Evolutionary conservation across 352 stramenopile species (phyloP), one percentile per base, ranked within the genome.

Genomic region (Phytophthora gonapodyides): DNA sequence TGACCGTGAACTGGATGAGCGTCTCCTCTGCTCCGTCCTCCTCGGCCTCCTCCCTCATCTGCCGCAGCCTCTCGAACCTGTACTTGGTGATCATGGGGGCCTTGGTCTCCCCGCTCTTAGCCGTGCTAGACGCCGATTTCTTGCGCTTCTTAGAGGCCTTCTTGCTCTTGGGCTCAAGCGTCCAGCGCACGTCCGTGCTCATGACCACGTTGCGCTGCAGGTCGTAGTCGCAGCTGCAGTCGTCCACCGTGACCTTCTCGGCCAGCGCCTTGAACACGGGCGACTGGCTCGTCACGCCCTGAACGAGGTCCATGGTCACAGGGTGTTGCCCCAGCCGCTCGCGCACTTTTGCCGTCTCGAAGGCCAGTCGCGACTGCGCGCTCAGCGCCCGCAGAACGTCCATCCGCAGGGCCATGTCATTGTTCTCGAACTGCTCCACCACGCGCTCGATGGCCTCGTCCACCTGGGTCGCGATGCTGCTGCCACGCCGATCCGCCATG

Each of bases 361-460:
- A 88, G 16, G 77, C 74, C 38, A 91, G 71, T 53, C 76, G 76
- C 27, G 84, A 73, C 51, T 91, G 80, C 34, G 60, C 65, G 31
- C 76, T 77, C 35, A 93, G 67, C 7, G 71, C 72, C 12, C 84
- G 80, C 47, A 93, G 64, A 51, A 89, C 80, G 41, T 93, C 84
- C 17, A 89, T 51, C 15, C 84, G 81, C 59, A 93, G 55, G 19
- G 81, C 84, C 33, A 87, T 35, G 47, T 93, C 80, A 48, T 74
- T 81, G 24, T 82, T 73, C 42, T 93, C 84, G 40, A 93, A 90
- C 33, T 93, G 78, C 19, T 75, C 53, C 8, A 93, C 80, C 31
- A 91, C 71, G 44, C 80, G 80, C 75, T 92, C 82, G 61, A 90
- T 89, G 15, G 78, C 75, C 11, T 71, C 78, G 69, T 89, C 77